Percentiles rank a stretch among this genome's conserved stretches.
Conservation (phyloP, 140 eudicot genomes). For the Stevia rebaudiana region DNA sequence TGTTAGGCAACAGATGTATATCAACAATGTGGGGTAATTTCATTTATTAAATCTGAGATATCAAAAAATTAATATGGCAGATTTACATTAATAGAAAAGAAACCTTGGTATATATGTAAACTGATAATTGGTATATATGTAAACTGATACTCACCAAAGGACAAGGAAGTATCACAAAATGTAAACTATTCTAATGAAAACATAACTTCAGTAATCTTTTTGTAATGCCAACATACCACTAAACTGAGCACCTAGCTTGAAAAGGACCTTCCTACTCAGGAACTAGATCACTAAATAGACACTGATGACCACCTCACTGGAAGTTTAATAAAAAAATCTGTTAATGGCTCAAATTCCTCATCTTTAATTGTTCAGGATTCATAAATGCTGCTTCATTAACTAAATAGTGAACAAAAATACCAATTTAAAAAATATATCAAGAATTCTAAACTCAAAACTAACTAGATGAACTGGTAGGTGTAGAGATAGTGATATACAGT, state of each 20-base stretch:
- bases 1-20: neutral
- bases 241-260: constrained; percentile 16
- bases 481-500: neutral
- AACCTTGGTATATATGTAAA: neutral
- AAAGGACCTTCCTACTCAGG: constrained; percentile 7
- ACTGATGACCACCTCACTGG: neutral
- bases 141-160: neutral
- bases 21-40: neutral
- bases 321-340: neutral
- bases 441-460: neutral
- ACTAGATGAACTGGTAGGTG: neutral
- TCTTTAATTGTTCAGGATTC: neutral
- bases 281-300: constrained; percentile 1
- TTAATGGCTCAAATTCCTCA: constrained; percentile 10
- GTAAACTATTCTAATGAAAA: neutral
- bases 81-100: neutral
- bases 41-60: neutral
- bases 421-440: neutral
- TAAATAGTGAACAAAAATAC: neutral
- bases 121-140: neutral
- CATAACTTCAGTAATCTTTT: neutral
- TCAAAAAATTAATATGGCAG: neutral
- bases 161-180: neutral
- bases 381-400: constrained; percentile 6
- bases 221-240: constrained; percentile 1